These are phyloP conservation scores for Crithidia bombi DNA, from an alignment of 208 protist genomes.

Conservation along the genomic window DNA sequence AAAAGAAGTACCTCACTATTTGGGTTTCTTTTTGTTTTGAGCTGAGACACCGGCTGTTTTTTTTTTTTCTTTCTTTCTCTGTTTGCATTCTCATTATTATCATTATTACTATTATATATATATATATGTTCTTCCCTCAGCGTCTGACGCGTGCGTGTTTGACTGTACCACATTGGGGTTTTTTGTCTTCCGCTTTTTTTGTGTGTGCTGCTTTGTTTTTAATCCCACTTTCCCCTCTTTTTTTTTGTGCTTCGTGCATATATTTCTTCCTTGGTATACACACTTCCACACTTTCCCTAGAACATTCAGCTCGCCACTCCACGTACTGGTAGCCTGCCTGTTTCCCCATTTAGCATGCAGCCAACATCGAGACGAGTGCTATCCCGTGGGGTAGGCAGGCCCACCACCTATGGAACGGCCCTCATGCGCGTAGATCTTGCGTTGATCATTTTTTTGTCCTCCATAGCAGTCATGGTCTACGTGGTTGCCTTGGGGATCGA, in stretches of 20 bases:
- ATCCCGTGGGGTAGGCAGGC: not conserved
- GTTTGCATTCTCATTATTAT: constrained; percentile 2
- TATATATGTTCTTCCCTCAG: constrained; percentile 4
- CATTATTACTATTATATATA: constrained; percentile 8
- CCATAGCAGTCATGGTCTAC: constrained; percentile 9
- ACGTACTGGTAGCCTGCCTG: not conserved
- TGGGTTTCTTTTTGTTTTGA: not conserved
- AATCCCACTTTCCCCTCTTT: constrained; percentile 23
- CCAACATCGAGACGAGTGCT: not conserved
- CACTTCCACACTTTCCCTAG: constrained; percentile 15
- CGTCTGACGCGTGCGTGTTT: not conserved
- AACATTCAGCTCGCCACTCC: no score
- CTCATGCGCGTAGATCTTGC: constrained; percentile 7
- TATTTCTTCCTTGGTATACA: constrained; percentile 11
- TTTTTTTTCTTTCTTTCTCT: constrained; percentile 6
- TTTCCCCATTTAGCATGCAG: not conserved
- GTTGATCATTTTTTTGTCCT: constrained; percentile 10
- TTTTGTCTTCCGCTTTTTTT: not conserved
- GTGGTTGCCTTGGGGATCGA: constrained; percentile 13
- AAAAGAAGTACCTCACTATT: not conserved
- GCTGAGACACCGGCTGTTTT: not conserved
- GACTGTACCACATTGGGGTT: not conserved
- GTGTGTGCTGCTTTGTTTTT: constrained; percentile 12
- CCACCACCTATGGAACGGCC: constrained; percentile 11
- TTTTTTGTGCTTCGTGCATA: constrained; percentile 10